Percentiles rank a stretch among this genome's conserved stretches.
phyloP scores from a whole-genome alignment of 2,329 filamentous ascomycete species.

The Daldinia sp. region DNA sequence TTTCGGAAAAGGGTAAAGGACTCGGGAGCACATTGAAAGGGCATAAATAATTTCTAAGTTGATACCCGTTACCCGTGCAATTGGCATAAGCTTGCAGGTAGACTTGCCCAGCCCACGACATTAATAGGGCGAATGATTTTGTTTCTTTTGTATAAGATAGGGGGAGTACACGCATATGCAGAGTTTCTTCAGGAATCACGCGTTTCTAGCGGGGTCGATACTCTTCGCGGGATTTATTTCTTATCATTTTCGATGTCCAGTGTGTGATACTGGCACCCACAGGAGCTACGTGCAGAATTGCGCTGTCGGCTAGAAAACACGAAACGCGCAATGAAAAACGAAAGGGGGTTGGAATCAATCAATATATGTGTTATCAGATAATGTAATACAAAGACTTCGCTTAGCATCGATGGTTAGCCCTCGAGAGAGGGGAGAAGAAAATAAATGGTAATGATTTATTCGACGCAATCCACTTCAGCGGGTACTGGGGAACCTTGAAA shows the following conservation, averaged over 20 bases:
- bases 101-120: slow-evolving; percentile 31
- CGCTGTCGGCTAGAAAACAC: slow-evolving; percentile 22
- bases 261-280: slow-evolving; percentile 17
- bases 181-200: slow-evolving; percentile 32
- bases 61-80: slow-evolving; percentile 39
- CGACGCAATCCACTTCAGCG: neutral
- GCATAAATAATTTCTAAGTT: slow-evolving; percentile 39
- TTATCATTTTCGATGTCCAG: slow-evolving; percentile 2
- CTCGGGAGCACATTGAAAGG: slow-evolving; percentile 25
- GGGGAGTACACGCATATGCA: slow-evolving; percentile 34
- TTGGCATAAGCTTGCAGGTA: slow-evolving; percentile 37
- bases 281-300: slow-evolving; percentile 25
- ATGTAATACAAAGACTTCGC: slow-evolving; percentile 35
- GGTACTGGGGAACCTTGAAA: neutral
- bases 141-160: slow-evolving; percentile 10
- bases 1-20: slow-evolving; percentile 31
- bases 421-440: neutral
- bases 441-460: slow-evolving; percentile 10
- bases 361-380: slow-evolving; percentile 26
- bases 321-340: slow-evolving; percentile 5
- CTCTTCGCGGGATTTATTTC: slow-evolving; percentile 36
- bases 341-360: neutral
- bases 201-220: slow-evolving; percentile 35
- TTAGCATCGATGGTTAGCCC: slow-evolving; percentile 15
- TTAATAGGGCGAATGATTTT: slow-evolving; percentile 32